Evolutionary conservation across 1,139 yeast genomes (phyloP).

Genomic region (Geotrichum australiense): DNA sequence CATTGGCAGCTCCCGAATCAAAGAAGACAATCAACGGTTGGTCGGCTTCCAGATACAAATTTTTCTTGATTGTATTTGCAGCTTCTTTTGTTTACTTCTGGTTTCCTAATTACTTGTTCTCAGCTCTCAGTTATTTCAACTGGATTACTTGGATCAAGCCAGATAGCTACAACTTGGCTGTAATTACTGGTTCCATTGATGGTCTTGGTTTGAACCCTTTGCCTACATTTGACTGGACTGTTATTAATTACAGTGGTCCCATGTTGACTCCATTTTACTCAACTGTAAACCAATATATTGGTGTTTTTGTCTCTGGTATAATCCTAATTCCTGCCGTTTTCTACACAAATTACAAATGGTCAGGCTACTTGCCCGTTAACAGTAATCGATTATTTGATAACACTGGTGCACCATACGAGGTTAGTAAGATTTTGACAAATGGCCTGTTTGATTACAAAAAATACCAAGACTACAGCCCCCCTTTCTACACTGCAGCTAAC

Average conservation of each 20-base stretch:
- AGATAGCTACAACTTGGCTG: slow-evolving; percentile 44
- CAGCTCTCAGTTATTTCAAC: slow-evolving; percentile 46
- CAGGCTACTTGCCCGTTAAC: slow-evolving; percentile 50
- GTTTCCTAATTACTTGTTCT: slow-evolving; percentile 48
- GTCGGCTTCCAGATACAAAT: slow-evolving; percentile 40
- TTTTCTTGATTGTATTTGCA: slow-evolving; percentile 38
- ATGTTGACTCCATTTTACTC: slow-evolving; percentile 45
- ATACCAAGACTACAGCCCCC: slow-evolving; percentile 41
- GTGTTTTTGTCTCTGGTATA: slow-evolving; percentile 39
- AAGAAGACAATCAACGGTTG: slow-evolving; percentile 37
- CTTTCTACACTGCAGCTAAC: slow-evolving; percentile 39
- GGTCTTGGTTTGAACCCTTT: slow-evolving; percentile 57
- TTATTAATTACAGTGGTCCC: slow-evolving; percentile 35
- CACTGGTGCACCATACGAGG: slow-evolving; percentile 41
- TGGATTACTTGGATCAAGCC: slow-evolving; percentile 61
- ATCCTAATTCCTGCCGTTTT: slow-evolving; percentile 41
- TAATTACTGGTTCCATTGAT: slow-evolving; percentile 42
- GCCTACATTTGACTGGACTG: slow-evolving; percentile 41
- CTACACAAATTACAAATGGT: slow-evolving; percentile 46
- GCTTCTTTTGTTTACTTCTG: slow-evolving; percentile 46
- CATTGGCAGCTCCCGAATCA: slow-evolving; percentile 19
- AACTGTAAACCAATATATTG: slow-evolving; percentile 38
- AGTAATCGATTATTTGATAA: slow-evolving; percentile 43
- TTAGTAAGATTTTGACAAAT: slow-evolving; percentile 38
- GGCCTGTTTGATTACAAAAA: slow-evolving; percentile 31